Percentiles rank a stretch among this genome's conserved stretches.
phyloP scores from a whole-genome alignment of 2,329 filamentous ascomycete genomes.

The Pyricularia pennisetigena region DNA sequence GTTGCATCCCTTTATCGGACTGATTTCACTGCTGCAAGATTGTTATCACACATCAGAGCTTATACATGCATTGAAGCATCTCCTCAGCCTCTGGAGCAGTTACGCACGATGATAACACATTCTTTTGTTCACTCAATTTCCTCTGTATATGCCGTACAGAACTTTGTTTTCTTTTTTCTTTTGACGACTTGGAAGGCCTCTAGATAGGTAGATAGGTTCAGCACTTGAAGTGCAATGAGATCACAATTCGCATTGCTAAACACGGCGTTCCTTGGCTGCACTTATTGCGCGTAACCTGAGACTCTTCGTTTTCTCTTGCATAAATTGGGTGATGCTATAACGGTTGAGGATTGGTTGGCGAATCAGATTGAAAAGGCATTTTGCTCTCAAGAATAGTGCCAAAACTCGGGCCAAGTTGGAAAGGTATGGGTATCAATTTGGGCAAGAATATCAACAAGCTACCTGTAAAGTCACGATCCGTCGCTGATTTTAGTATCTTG shows the following conservation, averaged over 20 bases:
- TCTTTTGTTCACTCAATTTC: conserved; percentile 5
- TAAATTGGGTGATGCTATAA: background rate
- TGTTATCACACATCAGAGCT: conserved; percentile 6
- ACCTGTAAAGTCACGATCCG: background rate
- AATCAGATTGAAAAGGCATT: background rate
- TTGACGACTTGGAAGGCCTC: background rate
- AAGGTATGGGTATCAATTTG: background rate
- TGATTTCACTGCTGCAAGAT: conserved; percentile 5
- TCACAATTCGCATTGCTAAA: background rate
- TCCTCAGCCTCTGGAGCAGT: conserved; percentile 4
- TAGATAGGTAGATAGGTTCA: conserved; percentile 3
- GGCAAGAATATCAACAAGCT: background rate
- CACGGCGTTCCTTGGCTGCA: background rate
- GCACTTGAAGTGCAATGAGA: background rate
- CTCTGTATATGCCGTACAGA: conserved; percentile 4
- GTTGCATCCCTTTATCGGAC: conserved; percentile 4
- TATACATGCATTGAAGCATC: background rate
- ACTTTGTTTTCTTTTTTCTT: background rate
- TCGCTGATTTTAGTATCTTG: background rate
- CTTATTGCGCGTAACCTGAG: background rate
- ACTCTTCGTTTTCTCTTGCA: background rate
- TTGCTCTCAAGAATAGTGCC: background rate
- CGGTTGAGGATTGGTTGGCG: background rate
- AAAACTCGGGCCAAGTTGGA: background rate
- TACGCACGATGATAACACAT: conserved; percentile 2